Evolutionary conservation across 306 rosid genomes (phyloP), one percentile per base, ranked within the genome.

Genomic region (Pyrus betulifolia): DNA sequence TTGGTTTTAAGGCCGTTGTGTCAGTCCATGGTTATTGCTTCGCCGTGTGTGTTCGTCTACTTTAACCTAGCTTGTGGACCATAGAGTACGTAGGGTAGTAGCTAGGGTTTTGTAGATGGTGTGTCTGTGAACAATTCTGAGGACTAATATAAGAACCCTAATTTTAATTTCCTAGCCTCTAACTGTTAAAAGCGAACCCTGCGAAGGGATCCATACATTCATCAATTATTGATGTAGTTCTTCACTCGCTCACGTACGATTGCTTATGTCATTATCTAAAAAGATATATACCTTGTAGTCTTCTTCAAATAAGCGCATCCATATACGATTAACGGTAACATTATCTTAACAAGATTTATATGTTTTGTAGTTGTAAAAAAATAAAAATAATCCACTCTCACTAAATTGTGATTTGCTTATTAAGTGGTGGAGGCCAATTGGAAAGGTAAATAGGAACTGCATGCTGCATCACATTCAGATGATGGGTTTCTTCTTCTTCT

Each of bases 401-500:
- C 49, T 71, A 33, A 12, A 12, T 28, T 17, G 15, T 28, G 52
- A 55, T 14, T 30, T 71, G 4, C 64, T 31, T 12, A 25, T 33
- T 33, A 33, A 61, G 28, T 61, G 27, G 19, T 71, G 65, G 23
- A 61, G 52, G 40, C 40, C 55, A 72, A 38, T 4, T 35, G 54
- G 42, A 72, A 58, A 13, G 54, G 51, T 54, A 13, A 21, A n/a
- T 35, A 44, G 65, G 55, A 54, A 2, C 52, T 23, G 40, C 28
- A n/a, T 55, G 66, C 19, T 57, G 33, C 35, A 72, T 57, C 76
- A 72, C 8, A 57, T 55, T 59, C 35, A 13, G 66, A 71, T 23
- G 4, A 31, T 55, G 65, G 10, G 42, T 33, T n/a, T 40, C 76
- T 23, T 58, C 76, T 58, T 59, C 67, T 72, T 57, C 52, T 38